These are phyloP conservation scores for Phytophthora litchii DNA, from an alignment of 352 stramenopile genomes.

Conservation along the genomic window DNA sequence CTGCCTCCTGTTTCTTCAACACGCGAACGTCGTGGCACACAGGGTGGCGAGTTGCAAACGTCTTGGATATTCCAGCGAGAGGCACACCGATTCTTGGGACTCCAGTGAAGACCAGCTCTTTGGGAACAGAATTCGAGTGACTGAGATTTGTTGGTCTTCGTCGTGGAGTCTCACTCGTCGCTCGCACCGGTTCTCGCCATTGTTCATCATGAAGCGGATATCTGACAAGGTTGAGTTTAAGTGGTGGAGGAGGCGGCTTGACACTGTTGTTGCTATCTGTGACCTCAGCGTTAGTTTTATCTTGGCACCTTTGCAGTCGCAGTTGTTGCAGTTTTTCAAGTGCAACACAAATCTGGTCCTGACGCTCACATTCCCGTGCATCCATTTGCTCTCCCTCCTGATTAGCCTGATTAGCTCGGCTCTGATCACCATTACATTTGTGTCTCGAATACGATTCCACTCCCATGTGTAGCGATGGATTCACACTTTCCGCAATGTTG, in stretches of 20 bases:
- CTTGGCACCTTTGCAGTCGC: slow-evolving; percentile 13
- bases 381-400: slow-evolving; percentile 24
- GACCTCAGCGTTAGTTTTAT: not conserved
- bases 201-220: slow-evolving; percentile 9
- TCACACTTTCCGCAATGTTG: not conserved
- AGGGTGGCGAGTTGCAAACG: slow-evolving; percentile 39
- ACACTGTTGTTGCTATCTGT: not conserved
- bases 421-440: not conserved
- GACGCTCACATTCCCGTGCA: slow-evolving; percentile 43
- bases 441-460: slow-evolving; percentile 10
- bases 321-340: slow-evolving; percentile 55
- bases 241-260: not conserved
- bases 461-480: not conserved
- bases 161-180: slow-evolving; percentile 1
- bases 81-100: slow-evolving; percentile 53
- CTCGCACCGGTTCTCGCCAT: slow-evolving; percentile 54
- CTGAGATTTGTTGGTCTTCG: not conserved
- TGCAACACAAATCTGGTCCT: slow-evolving; percentile 47
- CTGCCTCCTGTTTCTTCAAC: slow-evolving; percentile 44
- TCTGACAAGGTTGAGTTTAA: not conserved
- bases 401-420: slow-evolving; percentile 1
- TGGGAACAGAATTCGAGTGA: slow-evolving; percentile 27
- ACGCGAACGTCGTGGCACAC: slow-evolving; percentile 59
- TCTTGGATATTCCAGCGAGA: slow-evolving; percentile 49
- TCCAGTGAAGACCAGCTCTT: slow-evolving; percentile 30